Base-by-base conservation (phyloP, 805 yeast species). In the Suhomyces kilbournensis region DNA sequence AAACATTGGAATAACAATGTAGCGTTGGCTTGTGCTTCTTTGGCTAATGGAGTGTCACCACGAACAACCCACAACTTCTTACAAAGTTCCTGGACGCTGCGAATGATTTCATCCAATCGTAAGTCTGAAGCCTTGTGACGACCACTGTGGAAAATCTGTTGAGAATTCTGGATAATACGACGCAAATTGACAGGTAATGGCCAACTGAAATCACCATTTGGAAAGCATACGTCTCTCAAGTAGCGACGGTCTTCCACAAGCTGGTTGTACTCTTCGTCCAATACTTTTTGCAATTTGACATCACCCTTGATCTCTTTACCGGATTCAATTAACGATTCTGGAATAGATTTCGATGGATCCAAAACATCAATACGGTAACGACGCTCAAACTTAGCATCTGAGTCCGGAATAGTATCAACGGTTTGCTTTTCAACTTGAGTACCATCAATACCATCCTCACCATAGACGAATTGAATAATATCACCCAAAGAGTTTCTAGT, bases 361-460 rank as follows among this genome's bases (percentile, higher is more conserved):
- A 93, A 83, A 44, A 94, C 78, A 70, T 94, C 97, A 54, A 94
- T 84, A 69, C 89, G 84, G 75, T 89, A 94, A 56, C 92, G 84
- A 64, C 78, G 80, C 60, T 87, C 97, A 67, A 94, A 94, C 6
- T 86, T 81, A 10, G 74, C 84, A 68, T 89, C 90, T 10, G 96
- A 87, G 14, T 97, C 97, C 34, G 97, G 96, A 64, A 94, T 88
- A 2, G 97, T 89, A 67, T 94, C 99, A 52, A 94, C 82, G 9
- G 96, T 83, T 74, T 94, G 99, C 67, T 89, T 91, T 71, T 94
- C 99, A 56, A 94, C 97, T 67, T 92, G 96, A 26, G 97, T 88
- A 65, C 97, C 99, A 78, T 94, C 99, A 63, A 94, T 79, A 74
- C 99, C 99, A 76, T 94, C 99, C 72, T 94, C 99, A 79, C 99